phyloP scores from a whole-genome alignment of 148 eudicot species.

The Camellia granthamiana region DNA sequence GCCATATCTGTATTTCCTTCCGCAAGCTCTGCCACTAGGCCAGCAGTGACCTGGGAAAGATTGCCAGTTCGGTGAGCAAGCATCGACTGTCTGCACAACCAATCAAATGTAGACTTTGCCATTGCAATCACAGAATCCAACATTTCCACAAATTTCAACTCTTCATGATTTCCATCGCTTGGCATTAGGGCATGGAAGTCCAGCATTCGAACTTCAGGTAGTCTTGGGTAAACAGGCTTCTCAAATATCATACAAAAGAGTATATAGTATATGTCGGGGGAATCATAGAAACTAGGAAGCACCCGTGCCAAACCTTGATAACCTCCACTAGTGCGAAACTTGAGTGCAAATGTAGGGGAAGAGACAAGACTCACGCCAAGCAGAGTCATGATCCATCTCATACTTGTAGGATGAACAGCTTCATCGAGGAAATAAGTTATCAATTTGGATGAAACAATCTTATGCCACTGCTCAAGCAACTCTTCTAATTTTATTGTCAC shows the following conservation, averaged over 20 bases:
- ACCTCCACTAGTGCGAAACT: constrained; percentile 87
- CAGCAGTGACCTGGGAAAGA: constrained; percentile 78
- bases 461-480: constrained; percentile 97
- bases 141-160: constrained; percentile 77
- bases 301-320: constrained; percentile 86
- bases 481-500: constrained; percentile 85
- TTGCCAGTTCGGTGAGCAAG: constrained; percentile 77
- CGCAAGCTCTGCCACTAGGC: constrained; percentile 81
- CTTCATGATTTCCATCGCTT: constrained; percentile 70
- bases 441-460: constrained; percentile 83
- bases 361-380: constrained; percentile 96
- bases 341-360: constrained; percentile 87
- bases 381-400: constrained; percentile 99
- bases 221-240: constrained; percentile 92
- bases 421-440: constrained; percentile 89
- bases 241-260: constrained; percentile 95
- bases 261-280: constrained; percentile 96
- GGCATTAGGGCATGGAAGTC: constrained; percentile 98
- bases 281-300: constrained; percentile 91
- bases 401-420: constrained; percentile 98
- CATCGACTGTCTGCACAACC: constrained; percentile 75
- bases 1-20: constrained; percentile 80
- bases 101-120: constrained; percentile 91
- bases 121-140: constrained; percentile 89
- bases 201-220: constrained; percentile 97